phyloP scores from a whole-genome alignment of 768 basidiomycete genomes.

The Mycena alexandri region DNA sequence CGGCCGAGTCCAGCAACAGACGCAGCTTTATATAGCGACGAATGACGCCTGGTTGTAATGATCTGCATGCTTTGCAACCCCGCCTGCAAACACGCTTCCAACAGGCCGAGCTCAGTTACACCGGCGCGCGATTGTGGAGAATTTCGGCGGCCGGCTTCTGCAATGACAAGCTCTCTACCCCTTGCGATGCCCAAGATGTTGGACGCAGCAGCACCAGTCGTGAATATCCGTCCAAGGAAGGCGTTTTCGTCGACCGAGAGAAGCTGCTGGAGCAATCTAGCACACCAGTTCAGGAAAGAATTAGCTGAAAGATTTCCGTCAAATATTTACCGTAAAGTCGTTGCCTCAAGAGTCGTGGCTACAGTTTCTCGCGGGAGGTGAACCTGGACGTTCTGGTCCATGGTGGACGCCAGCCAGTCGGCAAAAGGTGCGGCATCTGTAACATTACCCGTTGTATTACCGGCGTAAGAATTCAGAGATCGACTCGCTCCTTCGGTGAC shows the following conservation, averaged over 20 bases:
- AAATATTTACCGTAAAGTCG: constrained; percentile 11
- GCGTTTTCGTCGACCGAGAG: constrained; percentile 17
- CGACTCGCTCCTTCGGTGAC: constrained; percentile 16
- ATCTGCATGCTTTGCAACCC: constrained; percentile 27
- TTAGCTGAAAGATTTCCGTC: background rate
- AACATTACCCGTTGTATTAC: constrained; percentile 30
- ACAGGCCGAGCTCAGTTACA: constrained; percentile 30
- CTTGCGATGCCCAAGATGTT: constrained; percentile 31
- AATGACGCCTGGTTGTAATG: constrained; percentile 31
- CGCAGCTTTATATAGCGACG: constrained; percentile 36
- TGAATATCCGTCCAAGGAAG: constrained; percentile 31
- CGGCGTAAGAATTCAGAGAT: constrained; percentile 24
- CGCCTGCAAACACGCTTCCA: constrained; percentile 31
- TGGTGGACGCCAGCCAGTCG: constrained; percentile 31
- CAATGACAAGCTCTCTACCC: constrained; percentile 33
- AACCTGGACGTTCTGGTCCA: constrained; percentile 34
- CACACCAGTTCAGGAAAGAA: background rate
- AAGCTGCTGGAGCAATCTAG: constrained; percentile 36
- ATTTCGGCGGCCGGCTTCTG: constrained; percentile 30
- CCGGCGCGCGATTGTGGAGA: constrained; percentile 4
- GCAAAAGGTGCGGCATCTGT: constrained; percentile 32
- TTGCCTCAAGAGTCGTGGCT: constrained; percentile 24
- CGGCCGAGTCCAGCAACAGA: constrained; percentile 30
- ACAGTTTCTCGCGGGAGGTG: constrained; percentile 34
- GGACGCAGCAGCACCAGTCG: constrained; percentile 33